Percentiles rank a stretch among this genome's conserved stretches.
Evolutionary conservation across 2,329 filamentous ascomycete genomes (phyloP).

Genomic region (Monosporascus sp.): DNA sequence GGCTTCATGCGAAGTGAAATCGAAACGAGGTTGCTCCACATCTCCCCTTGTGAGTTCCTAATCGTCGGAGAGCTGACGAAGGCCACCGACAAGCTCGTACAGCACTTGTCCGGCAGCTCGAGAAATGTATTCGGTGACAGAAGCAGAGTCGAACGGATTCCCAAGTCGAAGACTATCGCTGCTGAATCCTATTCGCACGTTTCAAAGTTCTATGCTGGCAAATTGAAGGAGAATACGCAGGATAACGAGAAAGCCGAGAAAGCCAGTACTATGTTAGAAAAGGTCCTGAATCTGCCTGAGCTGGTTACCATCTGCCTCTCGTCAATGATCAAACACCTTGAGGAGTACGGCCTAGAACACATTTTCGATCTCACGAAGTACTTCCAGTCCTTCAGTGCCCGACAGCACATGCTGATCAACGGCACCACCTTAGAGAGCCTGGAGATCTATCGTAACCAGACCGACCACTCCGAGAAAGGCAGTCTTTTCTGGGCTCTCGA

Average conservation of each 20-base stretch:
- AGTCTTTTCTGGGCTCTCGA: conserved; percentile 95
- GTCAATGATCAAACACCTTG: conserved; percentile 90
- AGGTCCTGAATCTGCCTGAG: conserved; percentile 78
- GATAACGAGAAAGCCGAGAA: conserved; percentile 39
- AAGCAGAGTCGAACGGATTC: conserved; percentile 75
- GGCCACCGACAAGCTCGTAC: conserved; percentile 85
- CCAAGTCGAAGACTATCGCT: conserved; percentile 73
- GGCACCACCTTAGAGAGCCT: conserved; percentile 91
- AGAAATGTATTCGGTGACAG: conserved; percentile 90
- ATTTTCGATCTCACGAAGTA: conserved; percentile 96
- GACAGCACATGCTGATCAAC: conserved; percentile 93
- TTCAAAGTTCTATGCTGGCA: conserved; percentile 85
- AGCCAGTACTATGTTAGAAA: conserved; percentile 68
- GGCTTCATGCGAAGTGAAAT: conserved; percentile 97
- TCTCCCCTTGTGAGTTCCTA: conserved; percentile 91
- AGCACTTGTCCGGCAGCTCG: conserved; percentile 82
- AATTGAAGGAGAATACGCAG: conserved; percentile 58
- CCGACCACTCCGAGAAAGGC: conserved; percentile 76
- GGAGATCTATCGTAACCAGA: conserved; percentile 93
- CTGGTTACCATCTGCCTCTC: conserved; percentile 87
- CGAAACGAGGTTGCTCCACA: conserved; percentile 90
- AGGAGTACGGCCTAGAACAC: conserved; percentile 88
- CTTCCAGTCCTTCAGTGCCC: conserved; percentile 90
- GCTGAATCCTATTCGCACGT: conserved; percentile 85
- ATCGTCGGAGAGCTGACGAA: conserved; percentile 87